Percentiles rank a stretch among this genome's conserved stretches.
Evolutionary conservation across 2,329 filamentous ascomycete species (phyloP).

Genomic region (Hymenoscyphus albidus): DNA sequence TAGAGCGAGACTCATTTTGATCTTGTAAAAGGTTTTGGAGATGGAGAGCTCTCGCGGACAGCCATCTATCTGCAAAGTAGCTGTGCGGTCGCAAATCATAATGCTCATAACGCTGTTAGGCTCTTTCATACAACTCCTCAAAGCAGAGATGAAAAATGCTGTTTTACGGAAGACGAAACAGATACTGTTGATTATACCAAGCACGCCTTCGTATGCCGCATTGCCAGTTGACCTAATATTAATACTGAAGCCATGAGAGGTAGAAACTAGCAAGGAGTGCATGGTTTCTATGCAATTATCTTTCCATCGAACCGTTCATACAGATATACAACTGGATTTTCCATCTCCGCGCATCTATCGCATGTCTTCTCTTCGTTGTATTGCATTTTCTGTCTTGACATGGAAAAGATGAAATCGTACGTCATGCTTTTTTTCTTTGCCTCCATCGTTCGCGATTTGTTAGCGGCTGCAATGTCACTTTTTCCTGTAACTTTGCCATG

Average conservation of each 20-base stretch:
- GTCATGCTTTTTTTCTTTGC: not conserved
- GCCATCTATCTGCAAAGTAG: constrained; percentile 58
- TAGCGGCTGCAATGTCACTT: not conserved
- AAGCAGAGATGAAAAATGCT: not conserved
- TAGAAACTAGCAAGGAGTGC: not conserved
- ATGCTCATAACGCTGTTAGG: constrained; percentile 55
- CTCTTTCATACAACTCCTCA: not conserved
- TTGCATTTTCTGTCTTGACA: not conserved
- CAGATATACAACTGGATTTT: not conserved
- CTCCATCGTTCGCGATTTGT: not conserved
- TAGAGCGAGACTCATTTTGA: not conserved
- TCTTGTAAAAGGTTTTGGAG: not conserved
- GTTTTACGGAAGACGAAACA: not conserved
- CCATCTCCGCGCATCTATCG: not conserved
- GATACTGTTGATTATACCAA: not conserved
- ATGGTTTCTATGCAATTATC: not conserved
- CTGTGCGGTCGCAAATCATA: constrained; percentile 59
- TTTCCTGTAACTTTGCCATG: too few species aligned
- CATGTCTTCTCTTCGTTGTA: not conserved
- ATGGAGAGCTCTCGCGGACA: constrained; percentile 37
- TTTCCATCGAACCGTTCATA: not conserved
- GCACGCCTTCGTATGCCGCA: constrained; percentile 39
- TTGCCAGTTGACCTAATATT: constrained; percentile 43
- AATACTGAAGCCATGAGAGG: not conserved
- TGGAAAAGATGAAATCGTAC: not conserved